Evolutionary conservation across 2,329 filamentous ascomycete genomes (phyloP), one percentile per base, ranked within the genome.

Genomic region (Venturia oleaginea): DNA sequence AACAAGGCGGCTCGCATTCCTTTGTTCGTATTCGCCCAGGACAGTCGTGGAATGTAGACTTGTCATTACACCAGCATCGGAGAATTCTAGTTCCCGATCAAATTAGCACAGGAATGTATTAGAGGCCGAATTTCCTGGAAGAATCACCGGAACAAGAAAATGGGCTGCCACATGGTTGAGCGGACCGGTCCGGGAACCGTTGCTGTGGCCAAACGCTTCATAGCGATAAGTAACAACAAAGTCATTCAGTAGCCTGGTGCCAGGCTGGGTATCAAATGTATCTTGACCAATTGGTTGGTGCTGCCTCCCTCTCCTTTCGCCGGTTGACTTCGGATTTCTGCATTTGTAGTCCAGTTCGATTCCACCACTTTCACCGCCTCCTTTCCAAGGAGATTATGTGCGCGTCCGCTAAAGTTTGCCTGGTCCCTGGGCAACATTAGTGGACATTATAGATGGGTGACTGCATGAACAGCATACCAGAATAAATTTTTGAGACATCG

Each of bases 381-480:
- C 60, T 65, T 69, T 67, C 73, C 75, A 65, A 76, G 73, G 69
- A 75, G 71, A 64, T 69, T 63, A 62, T 76, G 72, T 37, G 72
- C 74, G 51, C 68, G 69, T 11, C 73, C 71, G 61, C 71, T 72
- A 48, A 76, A 68, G 55, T 73, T 72, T 57, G 75, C 66, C 60
- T 71, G 68, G 66, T 76, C 72, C 75, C 74, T 76, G 65, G 54
- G 59, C 2, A n/a, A 48, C 62, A 62, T 60, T 64, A 24, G 46
- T 46, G 40, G 70, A 63, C 46, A 70, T 65, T 71, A 64, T 74
- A 70, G 73, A 71, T 71, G 69, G 65, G 65, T 71, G 72, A 73
- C 69, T 71, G 64, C 59, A 32, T 30, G 5, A 4, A 27, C 13
- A 34, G 37, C 63, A 65, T 74, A 74, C 17, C 68, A 63, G 68